These are phyloP conservation scores for Cyathus pygmaeus DNA, from an alignment of 1,284 basidiomycete species.

Conservation along the genomic window DNA sequence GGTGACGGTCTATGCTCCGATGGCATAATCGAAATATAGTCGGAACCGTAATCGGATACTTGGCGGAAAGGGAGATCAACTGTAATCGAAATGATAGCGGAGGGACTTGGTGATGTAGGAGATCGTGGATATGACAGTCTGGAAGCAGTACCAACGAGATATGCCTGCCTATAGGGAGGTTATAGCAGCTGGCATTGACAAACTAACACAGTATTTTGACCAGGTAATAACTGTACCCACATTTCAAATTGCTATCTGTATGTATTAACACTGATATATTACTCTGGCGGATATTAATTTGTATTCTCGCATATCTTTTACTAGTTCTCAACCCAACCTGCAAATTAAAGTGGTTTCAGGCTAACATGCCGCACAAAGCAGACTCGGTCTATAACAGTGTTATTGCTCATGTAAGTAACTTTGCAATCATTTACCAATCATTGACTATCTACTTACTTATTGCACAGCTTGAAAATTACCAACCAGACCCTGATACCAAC, in stretches of 20 bases:
- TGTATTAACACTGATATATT: conserved; percentile 2
- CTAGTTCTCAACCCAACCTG: conserved; percentile 8
- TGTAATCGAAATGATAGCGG: too few relatives aligned
- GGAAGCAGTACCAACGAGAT: too few relatives aligned
- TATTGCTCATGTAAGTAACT: background rate
- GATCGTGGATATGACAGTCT: too few relatives aligned
- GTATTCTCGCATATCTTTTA: background rate
- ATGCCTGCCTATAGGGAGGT: conserved; percentile 3
- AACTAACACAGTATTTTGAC: conserved; percentile 26
- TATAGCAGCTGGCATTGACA: conserved; percentile 35
- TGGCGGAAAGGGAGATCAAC: too few relatives aligned
- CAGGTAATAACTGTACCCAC: conserved; percentile 20
- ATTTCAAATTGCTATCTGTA: conserved; percentile 34
- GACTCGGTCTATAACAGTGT: background rate
- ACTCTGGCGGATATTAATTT: conserved; percentile 3
- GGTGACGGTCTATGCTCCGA: too few relatives aligned
- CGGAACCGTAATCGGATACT: too few relatives aligned
- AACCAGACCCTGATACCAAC: too few relatives aligned
- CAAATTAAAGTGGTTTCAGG: background rate
- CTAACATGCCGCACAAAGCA: background rate
- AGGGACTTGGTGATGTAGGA: too few relatives aligned
- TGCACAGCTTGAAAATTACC: too few relatives aligned
- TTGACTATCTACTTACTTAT: background rate
- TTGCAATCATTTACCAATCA: background rate
- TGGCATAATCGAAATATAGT: too few relatives aligned